Base-by-base conservation (phyloP, 2,329 filamentous ascomycete genomes). In the Fusarium pseudocircinatum region DNA sequence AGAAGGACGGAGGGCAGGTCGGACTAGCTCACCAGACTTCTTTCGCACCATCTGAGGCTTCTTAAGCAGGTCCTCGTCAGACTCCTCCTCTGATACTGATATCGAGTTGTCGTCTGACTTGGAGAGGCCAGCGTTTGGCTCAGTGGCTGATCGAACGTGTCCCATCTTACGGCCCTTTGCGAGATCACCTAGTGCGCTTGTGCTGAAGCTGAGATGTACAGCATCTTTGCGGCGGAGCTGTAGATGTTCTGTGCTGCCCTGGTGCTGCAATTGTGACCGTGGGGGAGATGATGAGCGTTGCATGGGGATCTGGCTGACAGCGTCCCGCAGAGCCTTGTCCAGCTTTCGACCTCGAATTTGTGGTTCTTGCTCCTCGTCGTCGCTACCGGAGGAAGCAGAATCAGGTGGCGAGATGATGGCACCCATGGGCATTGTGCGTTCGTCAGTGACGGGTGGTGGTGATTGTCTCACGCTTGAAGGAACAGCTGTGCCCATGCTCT, bases 31-130 rank as follows among this genome's bases (percentile, higher is more conserved):
- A 39, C 96, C 96, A 43, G 96, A 98, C 87, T 99, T 99, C 86
- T 99, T 99, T 78, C 96, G 92, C 16, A 99, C 91, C 91, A 98
- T 97, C 60, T 91, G 91, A n/a, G 95, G 95, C 84, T 96, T 97
- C 77, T 85, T 87, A 72, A 80, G 82, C 69, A 88, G 77, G 63
- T 92, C 84, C 81, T 90, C 84, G 78, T 87, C 92, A 74, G 83
- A 89, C 79, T 92, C 91, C 69, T 93, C 91, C 54, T 92, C 90
- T 2, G 89, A 91, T 14, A 80, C 82, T 6, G 84, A 84, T 37
- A 85, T 70, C 4, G 88, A 89, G 62, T 84, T 86, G 44, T 87
- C 87, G 18, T 82, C 80, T 2, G 87, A 86, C 69, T 85, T 84
- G 30, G 80, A 79, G 30, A 86, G 74, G 26, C 84, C 82, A 26